Base-by-base conservation (phyloP, 768 basidiomycete genomes). In the Podaxis sp. region DNA sequence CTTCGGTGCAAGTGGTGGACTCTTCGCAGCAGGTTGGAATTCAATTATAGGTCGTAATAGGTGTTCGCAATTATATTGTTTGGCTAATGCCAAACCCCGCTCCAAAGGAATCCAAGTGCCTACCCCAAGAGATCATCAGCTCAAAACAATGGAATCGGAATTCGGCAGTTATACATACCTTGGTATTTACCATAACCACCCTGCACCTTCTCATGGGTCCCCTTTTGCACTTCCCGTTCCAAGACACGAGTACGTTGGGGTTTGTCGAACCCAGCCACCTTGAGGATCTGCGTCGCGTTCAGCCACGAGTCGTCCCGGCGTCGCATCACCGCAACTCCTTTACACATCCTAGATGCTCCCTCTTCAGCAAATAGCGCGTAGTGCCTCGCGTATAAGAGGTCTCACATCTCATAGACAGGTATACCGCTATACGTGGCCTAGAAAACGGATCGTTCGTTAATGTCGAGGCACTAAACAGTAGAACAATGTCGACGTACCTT, bases 111-210 rank as follows among this genome's bases (percentile, higher is more conserved):
- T 95, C 97, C 97, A 99, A 24, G 97, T 99, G 13, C 97, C 97
- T 99, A 30, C 17, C 54, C 26, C 22, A 69, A 36, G 52, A 28
- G 44, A 61, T 15, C 36, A 53, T 65, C 39, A 60, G 62, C 67
- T 65, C 65, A 69, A 40, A 58, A 58, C 52, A 52, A 38, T 57
- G 68, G 59, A 58, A 68, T 59, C 55, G 60, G 49, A 28, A 42
- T 38, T 30, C 22, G 63, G 51, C 65, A 63, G 13, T 59, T 62
- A 49, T 56, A 70, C 84, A 65, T 56, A 96, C 97, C 97, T 82
- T 99, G 97, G 73, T 99, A 99, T 77, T 99, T 99, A 68, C 97
- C 97, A 75, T 99, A 99, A 2, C 97, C 97, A 24, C 97, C 97
- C 75, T 99, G 97, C 0, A 99, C 96, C 74, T 99, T 99, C 77